phyloP scores from a whole-genome alignment of 352 stramenopile species.

The Halophytophthora polymorphica region DNA sequence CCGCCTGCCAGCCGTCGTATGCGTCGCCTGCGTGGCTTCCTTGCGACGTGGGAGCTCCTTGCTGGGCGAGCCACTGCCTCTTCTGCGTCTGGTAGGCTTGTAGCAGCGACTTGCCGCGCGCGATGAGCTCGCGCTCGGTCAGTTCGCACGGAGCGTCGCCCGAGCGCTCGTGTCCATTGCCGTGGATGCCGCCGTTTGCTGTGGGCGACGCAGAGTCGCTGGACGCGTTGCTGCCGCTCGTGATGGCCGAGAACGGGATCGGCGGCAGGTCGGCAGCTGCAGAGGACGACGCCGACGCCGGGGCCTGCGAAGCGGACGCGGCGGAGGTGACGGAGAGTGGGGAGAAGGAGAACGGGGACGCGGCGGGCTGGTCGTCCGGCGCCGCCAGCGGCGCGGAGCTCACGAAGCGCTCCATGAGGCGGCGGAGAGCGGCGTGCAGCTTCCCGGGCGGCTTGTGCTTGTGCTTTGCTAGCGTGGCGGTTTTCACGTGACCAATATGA shows the following conservation, averaged over 20 bases:
- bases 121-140: conserved; percentile 40
- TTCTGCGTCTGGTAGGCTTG: conserved; percentile 48
- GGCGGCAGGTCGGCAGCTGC: conserved; percentile 1
- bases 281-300: not conserved
- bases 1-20: not conserved
- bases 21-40: not conserved
- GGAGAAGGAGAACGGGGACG: conserved; percentile 10
- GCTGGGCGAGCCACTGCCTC: conserved; percentile 20
- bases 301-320: not conserved
- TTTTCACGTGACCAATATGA: no score
- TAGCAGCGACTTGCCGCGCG: conserved; percentile 38
- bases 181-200: not conserved
- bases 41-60: conserved; percentile 9
- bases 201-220: conserved; percentile 4
- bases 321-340: conserved; percentile 10
- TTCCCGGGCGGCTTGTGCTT: no score
- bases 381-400: conserved; percentile 6
- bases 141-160: conserved; percentile 6
- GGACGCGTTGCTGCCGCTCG: conserved; percentile 12
- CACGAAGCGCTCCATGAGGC: conserved; percentile 25
- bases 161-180: not conserved
- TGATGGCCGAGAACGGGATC: conserved; percentile 23
- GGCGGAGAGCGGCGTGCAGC: no score
- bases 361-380: not conserved
- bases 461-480: no score